A percentile compares a stretch with the other conserved stretches of the same genome.
Evolutionary conservation across 2,329 filamentous ascomycete species (phyloP).

Genomic region (Phialemoniopsis sp.): DNA sequence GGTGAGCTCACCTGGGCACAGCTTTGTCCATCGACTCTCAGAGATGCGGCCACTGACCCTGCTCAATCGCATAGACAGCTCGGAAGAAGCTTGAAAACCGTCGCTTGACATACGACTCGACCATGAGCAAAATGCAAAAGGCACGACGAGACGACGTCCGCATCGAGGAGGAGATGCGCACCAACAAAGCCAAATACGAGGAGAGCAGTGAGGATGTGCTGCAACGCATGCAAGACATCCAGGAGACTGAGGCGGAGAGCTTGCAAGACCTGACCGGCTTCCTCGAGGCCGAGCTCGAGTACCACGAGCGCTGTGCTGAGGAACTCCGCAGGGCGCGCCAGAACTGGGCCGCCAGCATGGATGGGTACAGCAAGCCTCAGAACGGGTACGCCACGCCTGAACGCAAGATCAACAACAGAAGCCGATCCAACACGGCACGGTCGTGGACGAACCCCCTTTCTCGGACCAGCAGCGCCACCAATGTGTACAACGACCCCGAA

Average conservation of each 20-base stretch:
- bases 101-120: constrained; percentile 86
- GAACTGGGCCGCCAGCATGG: constrained; percentile 30
- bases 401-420: constrained; percentile 24
- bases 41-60: too few species aligned
- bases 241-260: constrained; percentile 82
- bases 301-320: constrained; percentile 86
- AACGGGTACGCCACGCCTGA: constrained; percentile 5
- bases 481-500: constrained; percentile 27
- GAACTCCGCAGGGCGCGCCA: constrained; percentile 60
- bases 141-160: constrained; percentile 91
- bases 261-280: constrained; percentile 76
- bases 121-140: constrained; percentile 86
- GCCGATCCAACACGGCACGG: constrained; percentile 43
- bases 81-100: constrained; percentile 93
- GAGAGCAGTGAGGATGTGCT: constrained; percentile 90
- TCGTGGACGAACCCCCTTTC: constrained; percentile 31
- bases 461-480: constrained; percentile 28
- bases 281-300: constrained; percentile 83
- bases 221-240: constrained; percentile 93
- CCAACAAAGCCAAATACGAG: constrained; percentile 93
- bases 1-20: constrained; percentile 41
- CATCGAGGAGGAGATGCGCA: constrained; percentile 85
- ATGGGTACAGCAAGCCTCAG: constrained; percentile 7
- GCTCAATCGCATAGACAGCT: constrained; percentile 47
- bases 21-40: neutral